Conservation (phyloP, 148 eudicot genomes). For the Limonium bicolor region DNA sequence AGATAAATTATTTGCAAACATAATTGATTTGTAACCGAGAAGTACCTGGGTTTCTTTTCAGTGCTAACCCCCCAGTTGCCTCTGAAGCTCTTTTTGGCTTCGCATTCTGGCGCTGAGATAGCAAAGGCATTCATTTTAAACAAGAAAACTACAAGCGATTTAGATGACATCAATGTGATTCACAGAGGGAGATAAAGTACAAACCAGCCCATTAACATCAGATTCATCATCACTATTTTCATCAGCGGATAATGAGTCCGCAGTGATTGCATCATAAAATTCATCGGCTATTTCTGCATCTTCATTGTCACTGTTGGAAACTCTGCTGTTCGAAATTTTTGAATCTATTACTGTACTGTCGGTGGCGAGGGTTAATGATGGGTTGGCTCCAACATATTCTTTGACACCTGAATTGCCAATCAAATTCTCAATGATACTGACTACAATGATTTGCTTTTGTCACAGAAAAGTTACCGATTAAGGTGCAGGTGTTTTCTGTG, state of each 20-base stretch:
- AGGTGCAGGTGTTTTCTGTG: too few species aligned
- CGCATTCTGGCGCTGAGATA: conserved; percentile 39
- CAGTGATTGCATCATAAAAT: conserved; percentile 72
- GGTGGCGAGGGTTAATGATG: conserved; percentile 23
- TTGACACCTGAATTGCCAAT: conserved; percentile 72
- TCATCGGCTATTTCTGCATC: conserved; percentile 44
- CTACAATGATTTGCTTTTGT: not conserved
- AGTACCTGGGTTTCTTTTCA: conserved; percentile 43
- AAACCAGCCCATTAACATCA: conserved; percentile 42
- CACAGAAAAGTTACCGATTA: too few species aligned
- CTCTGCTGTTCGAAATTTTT: conserved; percentile 27
- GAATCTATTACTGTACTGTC: conserved; percentile 23
- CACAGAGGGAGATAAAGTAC: too few species aligned
- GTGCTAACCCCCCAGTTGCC: conserved; percentile 51
- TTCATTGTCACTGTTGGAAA: conserved; percentile 34
- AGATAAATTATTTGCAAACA: not conserved
- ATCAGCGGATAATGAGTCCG: conserved; percentile 46
- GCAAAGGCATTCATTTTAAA: conserved; percentile 6
- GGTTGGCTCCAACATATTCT: conserved; percentile 82
- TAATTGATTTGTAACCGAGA: not conserved
- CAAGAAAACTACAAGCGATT: too few species aligned
- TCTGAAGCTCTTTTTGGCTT: conserved; percentile 60
- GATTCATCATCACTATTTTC: conserved; percentile 36
- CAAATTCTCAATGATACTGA: too few species aligned
- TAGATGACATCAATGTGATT: too few species aligned